These are phyloP conservation scores for Tolypocladium guangdongense DNA, from an alignment of 2,329 filamentous ascomycete genomes.

Conservation along the genomic window DNA sequence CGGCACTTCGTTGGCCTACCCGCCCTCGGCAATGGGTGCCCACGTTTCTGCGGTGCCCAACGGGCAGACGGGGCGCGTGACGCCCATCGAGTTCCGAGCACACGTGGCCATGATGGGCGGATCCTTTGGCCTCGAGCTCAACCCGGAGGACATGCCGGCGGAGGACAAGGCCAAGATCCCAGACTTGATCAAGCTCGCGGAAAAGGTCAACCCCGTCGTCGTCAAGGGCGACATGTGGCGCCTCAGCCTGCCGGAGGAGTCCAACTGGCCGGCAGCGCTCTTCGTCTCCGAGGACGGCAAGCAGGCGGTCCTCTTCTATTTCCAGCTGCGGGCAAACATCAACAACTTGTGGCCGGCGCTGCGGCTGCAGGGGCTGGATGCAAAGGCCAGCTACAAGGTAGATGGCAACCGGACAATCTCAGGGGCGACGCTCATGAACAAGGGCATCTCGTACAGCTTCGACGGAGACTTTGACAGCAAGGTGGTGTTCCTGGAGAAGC, in stretches of 20 bases:
- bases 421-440: constrained; percentile 52
- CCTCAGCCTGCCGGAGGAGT: constrained; percentile 43
- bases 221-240: constrained; percentile 49
- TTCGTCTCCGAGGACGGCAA: constrained; percentile 42
- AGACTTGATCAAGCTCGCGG: constrained; percentile 39
- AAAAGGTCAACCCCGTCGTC: constrained; percentile 48
- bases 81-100: constrained; percentile 47
- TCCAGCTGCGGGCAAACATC: constrained; percentile 41
- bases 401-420: constrained; percentile 40
- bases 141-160: constrained; percentile 38
- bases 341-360: constrained; percentile 43
- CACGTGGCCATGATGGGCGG: constrained; percentile 61
- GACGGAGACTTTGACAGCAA: constrained; percentile 44
- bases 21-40: constrained; percentile 52
- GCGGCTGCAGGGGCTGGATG: constrained; percentile 45
- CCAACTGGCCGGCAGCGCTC: constrained; percentile 51
- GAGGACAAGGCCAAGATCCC: constrained; percentile 45
- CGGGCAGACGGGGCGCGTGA: constrained; percentile 41
- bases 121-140: constrained; percentile 53
- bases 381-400: constrained; percentile 39
- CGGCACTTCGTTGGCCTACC: constrained; percentile 52
- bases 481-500: constrained; percentile 41
- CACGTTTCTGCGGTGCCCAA: constrained; percentile 53
- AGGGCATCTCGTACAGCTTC: constrained; percentile 43
- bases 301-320: constrained; percentile 46